These are phyloP conservation scores for Phialocephala subalpina DNA, from an alignment of 2,329 filamentous ascomycete genomes.

Conservation along the genomic window DNA sequence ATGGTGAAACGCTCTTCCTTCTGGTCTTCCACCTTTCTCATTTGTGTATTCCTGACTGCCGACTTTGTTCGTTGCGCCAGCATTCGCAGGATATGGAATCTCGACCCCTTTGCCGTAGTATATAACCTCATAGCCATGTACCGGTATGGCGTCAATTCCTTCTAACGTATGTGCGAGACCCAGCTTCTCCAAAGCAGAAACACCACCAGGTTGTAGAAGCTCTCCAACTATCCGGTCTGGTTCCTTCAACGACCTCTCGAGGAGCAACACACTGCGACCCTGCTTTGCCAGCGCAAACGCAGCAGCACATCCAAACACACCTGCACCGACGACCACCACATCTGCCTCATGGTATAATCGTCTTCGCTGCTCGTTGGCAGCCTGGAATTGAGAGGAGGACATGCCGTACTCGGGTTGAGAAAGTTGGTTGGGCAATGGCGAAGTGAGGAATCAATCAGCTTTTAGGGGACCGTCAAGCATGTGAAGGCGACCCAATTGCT, in stretches of 20 bases:
- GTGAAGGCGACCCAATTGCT: slow-evolving; percentile 12
- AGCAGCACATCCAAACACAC: slow-evolving; percentile 86
- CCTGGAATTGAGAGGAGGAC: slow-evolving; percentile 21
- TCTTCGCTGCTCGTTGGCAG: slow-evolving; percentile 52
- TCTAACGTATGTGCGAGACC: slow-evolving; percentile 86
- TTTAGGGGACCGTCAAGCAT: slow-evolving; percentile 20
- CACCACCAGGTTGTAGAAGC: slow-evolving; percentile 90
- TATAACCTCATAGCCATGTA: slow-evolving; percentile 86
- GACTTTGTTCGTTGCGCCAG: slow-evolving; percentile 47
- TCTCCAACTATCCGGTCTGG: slow-evolving; percentile 97
- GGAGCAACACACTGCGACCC: slow-evolving; percentile 86
- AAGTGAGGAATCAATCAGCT: slow-evolving; percentile 5
- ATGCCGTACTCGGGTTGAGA: slow-evolving; percentile 25
- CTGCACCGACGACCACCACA: slow-evolving; percentile 90
- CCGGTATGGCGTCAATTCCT: slow-evolving; percentile 84
- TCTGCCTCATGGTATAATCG: slow-evolving; percentile 72
- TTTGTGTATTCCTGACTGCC: slow-evolving; percentile 40
- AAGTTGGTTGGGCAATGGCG: slow-evolving; percentile 2
- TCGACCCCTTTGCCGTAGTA: slow-evolving; percentile 77
- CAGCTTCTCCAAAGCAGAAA: slow-evolving; percentile 79
- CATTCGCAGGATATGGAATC: slow-evolving; percentile 78
- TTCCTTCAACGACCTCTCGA: slow-evolving; percentile 90
- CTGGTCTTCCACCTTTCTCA: slow-evolving; percentile 55
- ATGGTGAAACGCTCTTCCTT: slow-evolving; percentile 90
- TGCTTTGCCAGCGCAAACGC: slow-evolving; percentile 87